Evolutionary conservation across 164 flowering plant species (phyloP), one percentile per base, ranked within the genome.

Genomic region (Nymphaea thermarum): DNA sequence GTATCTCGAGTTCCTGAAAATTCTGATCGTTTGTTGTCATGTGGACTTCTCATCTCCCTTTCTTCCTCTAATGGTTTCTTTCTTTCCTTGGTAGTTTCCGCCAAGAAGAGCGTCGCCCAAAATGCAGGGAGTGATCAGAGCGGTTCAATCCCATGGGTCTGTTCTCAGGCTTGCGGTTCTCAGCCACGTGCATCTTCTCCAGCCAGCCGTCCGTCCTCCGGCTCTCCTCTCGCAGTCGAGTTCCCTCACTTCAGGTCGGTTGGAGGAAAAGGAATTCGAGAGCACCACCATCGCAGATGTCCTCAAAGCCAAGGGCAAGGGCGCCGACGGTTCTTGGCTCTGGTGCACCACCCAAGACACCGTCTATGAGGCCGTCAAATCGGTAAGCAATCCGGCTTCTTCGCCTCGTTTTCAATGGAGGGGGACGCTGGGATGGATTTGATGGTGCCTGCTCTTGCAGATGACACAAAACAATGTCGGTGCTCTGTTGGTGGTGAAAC

Each of bases 321-420:
- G 81, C 74, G 96, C 93, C 5, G 98, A 93, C 81, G 98, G 98
- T 16, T 93, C 98, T n/a, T 93, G 98, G 98, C 98, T 93, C 69
- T 93, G 98, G 98, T 93, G 98, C 82, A 85, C 96, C 4, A 87
- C 85, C 2, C 90, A 90, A 66, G 98, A 93, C 76, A 66, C 84
- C 66, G 98, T 93, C 44, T 93, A 90, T 80, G 96, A 93, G 78
- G 98, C 98, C 66, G 98, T 93, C 63, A 79, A 93, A 65, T 91
- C 98, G 79, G 98, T 93, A 83, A 57, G 86, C 66, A 70, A 44
- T 60, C 64, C 44, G 43, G 68, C 41, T 63, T 68, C 55, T 64
- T 51, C 12, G 57, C 14, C 57, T 51, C 14, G 3, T 47, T 51
- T 51, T 15, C 57, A 51, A 15, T 51, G 57, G 15, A 51, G 57